Conservation (phyloP, 2,329 filamentous ascomycete genomes). For the Raffaelea albimanens region DNA sequence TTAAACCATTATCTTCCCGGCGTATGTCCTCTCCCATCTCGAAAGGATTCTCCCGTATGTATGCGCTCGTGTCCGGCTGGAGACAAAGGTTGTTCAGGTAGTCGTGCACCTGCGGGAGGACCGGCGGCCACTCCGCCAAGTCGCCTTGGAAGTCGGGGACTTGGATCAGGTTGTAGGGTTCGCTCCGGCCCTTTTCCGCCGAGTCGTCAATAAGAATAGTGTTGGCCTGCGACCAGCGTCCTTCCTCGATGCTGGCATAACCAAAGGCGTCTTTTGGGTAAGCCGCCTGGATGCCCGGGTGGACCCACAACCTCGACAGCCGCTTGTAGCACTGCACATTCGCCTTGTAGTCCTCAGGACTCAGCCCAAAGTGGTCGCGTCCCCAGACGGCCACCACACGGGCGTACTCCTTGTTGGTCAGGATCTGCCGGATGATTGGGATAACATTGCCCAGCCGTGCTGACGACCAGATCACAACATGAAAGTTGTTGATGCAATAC, state of each 20-base stretch:
- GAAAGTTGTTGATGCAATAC: constrained; percentile 66
- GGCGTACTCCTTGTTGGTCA: constrained; percentile 30
- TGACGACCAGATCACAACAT: constrained; percentile 86
- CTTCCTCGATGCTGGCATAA: too few relatives aligned
- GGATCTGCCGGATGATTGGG: constrained; percentile 55
- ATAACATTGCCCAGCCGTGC: constrained; percentile 64
- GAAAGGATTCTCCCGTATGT: constrained; percentile 44
- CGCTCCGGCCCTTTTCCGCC: constrained; percentile 64
- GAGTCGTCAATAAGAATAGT: constrained; percentile 88
- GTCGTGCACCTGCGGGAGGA: constrained; percentile 51
- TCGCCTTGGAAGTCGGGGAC: constrained; percentile 66
- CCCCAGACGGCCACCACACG: constrained; percentile 70
- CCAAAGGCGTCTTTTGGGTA: constrained; percentile 30
- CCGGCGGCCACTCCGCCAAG: constrained; percentile 25
- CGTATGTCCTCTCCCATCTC: too few relatives aligned
- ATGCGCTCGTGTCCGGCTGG: constrained; percentile 53
- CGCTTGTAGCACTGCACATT: constrained; percentile 89
- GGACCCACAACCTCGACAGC: constrained; percentile 61
- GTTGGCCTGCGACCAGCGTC: constrained; percentile 68
- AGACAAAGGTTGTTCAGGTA: constrained; percentile 46
- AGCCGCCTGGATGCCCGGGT: constrained; percentile 30
- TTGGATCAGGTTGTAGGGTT: constrained; percentile 74
- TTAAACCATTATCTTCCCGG: too few relatives aligned
- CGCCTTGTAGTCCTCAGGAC: constrained; percentile 49
- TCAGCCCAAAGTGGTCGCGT: constrained; percentile 66